Conservation (phyloP, 331 rosid species). For the Rhamnella rubrinervis region DNA sequence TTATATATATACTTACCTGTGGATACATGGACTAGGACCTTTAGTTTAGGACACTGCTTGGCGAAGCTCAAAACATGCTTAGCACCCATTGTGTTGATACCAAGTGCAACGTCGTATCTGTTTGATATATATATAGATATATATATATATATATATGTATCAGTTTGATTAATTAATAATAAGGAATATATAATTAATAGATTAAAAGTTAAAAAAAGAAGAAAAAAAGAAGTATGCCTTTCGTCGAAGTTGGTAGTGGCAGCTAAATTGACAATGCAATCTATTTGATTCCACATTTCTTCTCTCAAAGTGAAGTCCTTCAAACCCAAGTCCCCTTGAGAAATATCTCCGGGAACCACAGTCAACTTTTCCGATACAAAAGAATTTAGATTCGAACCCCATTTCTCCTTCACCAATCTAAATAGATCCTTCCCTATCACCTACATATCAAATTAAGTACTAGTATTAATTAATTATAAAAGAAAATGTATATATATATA, state of each 20-base stretch:
- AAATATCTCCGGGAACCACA: conserved; percentile 65
- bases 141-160: neutral
- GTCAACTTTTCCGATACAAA: conserved; percentile 51
- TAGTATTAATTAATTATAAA: neutral
- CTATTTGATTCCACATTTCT: conserved; percentile 40
- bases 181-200: too few relatives aligned
- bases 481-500: neutral
- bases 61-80: conserved; percentile 59
- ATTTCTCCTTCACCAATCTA: conserved; percentile 44
- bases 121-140: neutral
- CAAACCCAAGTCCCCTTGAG: conserved; percentile 44
- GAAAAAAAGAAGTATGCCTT: conserved; percentile 38
- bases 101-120: conserved; percentile 56
- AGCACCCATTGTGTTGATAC: conserved; percentile 58
- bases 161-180: too few relatives aligned
- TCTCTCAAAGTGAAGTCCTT: conserved; percentile 44
- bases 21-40: conserved; percentile 69
- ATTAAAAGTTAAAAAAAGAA: too few relatives aligned
- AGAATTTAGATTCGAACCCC: conserved; percentile 44
- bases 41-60: conserved; percentile 41
- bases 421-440: conserved; percentile 68
- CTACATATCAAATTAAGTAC: conserved; percentile 16
- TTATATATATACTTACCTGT: conserved; percentile 50
- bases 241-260: conserved; percentile 78
- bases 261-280: conserved; percentile 63